Percentiles rank a stretch among this genome's conserved stretches.
These are phyloP conservation scores for Yamadazyma mexicana DNA, from an alignment of 1,139 yeast genomes.

Conservation along the genomic window DNA sequence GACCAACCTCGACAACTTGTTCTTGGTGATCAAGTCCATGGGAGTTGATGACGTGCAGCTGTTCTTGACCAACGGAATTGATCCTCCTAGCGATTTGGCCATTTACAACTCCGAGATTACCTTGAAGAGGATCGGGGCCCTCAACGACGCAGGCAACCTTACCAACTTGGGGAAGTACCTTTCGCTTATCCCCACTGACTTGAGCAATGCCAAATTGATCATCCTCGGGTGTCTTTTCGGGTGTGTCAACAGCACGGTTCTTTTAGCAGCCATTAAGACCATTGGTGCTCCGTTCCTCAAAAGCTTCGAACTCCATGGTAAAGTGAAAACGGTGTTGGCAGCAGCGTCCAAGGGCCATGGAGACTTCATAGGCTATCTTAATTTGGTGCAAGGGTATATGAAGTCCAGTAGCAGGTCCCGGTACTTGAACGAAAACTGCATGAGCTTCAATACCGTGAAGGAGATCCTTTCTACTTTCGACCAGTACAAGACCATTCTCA, in stretches of 20 bases:
- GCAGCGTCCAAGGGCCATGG: constrained; percentile 49
- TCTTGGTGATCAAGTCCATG: constrained; percentile 84
- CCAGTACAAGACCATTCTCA: constrained; percentile 67
- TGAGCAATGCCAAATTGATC: constrained; percentile 79
- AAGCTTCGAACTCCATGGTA: constrained; percentile 63
- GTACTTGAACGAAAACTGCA: constrained; percentile 60
- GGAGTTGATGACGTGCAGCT: constrained; percentile 70
- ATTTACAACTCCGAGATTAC: constrained; percentile 62
- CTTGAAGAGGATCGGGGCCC: constrained; percentile 72
- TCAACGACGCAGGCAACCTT: constrained; percentile 54
- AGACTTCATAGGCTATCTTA: constrained; percentile 68
- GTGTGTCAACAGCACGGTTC: constrained; percentile 71
- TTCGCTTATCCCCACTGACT: constrained; percentile 82
- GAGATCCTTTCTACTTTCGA: constrained; percentile 71
- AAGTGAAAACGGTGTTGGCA: constrained; percentile 53
- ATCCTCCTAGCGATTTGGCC: constrained; percentile 68
- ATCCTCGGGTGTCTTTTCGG: constrained; percentile 82
- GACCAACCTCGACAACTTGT: constrained; percentile 78
- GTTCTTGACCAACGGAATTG: constrained; percentile 75
- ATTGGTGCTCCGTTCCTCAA: constrained; percentile 72
- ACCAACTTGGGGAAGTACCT: constrained; percentile 82
- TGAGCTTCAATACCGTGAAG: constrained; percentile 64
- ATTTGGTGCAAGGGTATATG: constrained; percentile 54
- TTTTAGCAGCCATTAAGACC: constrained; percentile 74
- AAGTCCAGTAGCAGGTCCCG: constrained; percentile 30